These are phyloP conservation scores for Zanthoxylum bungeanum DNA, from an alignment of 345 rosid species.

Conservation along the genomic window DNA sequence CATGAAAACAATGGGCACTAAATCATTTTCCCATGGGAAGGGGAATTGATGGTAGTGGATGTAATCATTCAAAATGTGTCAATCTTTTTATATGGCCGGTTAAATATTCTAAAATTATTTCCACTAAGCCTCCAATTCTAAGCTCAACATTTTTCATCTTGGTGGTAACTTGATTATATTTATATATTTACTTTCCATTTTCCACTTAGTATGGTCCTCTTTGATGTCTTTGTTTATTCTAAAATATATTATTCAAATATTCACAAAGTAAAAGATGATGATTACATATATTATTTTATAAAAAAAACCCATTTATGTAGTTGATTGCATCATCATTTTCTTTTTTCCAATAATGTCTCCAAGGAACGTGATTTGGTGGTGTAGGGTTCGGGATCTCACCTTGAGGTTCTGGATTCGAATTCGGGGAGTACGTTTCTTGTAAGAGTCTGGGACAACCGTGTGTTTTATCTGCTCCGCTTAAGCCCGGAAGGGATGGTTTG, in stretches of 20 bases:
- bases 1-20: neutral
- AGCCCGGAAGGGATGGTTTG: too few relatives aligned
- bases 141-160: neutral
- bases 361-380: too few relatives aligned
- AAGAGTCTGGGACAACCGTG: too few relatives aligned
- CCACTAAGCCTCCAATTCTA: neutral
- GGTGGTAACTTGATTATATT: neutral
- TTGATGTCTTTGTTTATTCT: neutral
- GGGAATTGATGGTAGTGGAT: slow-evolving; percentile 24
- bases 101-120: neutral
- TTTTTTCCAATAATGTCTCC: neutral
- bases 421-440: too few relatives aligned
- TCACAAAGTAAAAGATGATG: neutral
- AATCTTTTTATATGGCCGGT: neutral
- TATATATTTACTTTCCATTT: neutral
- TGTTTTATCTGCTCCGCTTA: too few relatives aligned
- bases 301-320: neutral
- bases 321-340: slow-evolving; percentile 28
- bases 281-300: neutral
- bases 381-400: too few relatives aligned
- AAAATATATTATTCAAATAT: neutral
- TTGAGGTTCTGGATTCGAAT: too few relatives aligned
- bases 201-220: neutral
- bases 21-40: slow-evolving; percentile 24
- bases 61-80: slow-evolving; percentile 18